A percentile compares a stretch with the other conserved stretches of the same genome.
Evolutionary conservation across 176 grass and related monocot genomes (phyloP).

Genomic region (Microstegium vimineum): DNA sequence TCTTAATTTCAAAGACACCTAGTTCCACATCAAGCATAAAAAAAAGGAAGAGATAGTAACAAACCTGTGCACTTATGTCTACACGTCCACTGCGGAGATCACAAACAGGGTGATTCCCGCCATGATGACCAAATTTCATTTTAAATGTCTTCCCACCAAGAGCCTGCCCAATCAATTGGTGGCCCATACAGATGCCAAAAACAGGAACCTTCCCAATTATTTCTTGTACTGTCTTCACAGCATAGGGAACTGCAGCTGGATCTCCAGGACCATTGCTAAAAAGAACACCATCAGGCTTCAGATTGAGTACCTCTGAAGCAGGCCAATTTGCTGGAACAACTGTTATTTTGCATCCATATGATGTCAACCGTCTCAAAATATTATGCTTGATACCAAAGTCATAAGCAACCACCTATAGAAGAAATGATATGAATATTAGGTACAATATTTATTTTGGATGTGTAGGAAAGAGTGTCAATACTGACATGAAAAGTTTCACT

Average conservation of each 20-base stretch:
- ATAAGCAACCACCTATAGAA: constrained; percentile 71
- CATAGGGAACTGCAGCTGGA: constrained; percentile 90
- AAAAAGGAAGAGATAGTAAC: not conserved
- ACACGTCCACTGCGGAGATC: constrained; percentile 74
- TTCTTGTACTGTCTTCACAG: constrained; percentile 82
- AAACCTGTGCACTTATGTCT: constrained; percentile 95
- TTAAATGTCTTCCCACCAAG: constrained; percentile 95
- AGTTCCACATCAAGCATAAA: not conserved
- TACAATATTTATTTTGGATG: not conserved
- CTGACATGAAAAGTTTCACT: constrained; percentile 67
- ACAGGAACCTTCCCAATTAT: constrained; percentile 88
- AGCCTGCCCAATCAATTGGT: constrained; percentile 93
- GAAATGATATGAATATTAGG: not conserved
- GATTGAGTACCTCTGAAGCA: constrained; percentile 61
- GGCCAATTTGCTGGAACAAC: constrained; percentile 93
- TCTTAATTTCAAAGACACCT: not conserved
- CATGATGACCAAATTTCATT: constrained; percentile 99
- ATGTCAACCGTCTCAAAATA: constrained; percentile 70
- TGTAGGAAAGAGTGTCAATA: not conserved
- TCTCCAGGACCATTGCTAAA: constrained; percentile 99
- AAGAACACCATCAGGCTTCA: constrained; percentile 93
- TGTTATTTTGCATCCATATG: constrained; percentile 95
- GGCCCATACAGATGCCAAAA: constrained; percentile 97
- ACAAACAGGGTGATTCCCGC: constrained; percentile 91
- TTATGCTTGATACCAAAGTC: constrained; percentile 59